Evolutionary conservation across 768 basidiomycete species (phyloP), one percentile per base, ranked within the genome.

Genomic region (Artomyces pyxidatus): DNA sequence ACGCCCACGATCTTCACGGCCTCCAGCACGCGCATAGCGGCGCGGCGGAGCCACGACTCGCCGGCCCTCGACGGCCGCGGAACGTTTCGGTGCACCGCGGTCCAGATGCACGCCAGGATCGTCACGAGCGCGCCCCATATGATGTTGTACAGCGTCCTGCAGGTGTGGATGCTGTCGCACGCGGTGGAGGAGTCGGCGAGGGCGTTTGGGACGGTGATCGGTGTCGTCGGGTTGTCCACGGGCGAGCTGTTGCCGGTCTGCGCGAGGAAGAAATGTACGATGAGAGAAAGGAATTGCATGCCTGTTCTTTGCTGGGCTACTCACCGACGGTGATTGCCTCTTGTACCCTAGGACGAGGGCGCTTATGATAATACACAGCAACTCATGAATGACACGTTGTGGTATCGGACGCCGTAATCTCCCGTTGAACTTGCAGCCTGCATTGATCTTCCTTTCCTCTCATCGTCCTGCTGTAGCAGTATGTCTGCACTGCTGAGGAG

Each of bases 21-120:
- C 32, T 2, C 32, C 3, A 35, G 2, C 12, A 35, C 32, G 11
- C 32, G 11, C 32, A 12, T n/a, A 35, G 17, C 12, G 11, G 11
- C 17, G 32, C 32, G 32, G 11, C 32, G 32, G 32, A 35, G 6
- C 32, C 32, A 35, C 17, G 32, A 35, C 6, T 35, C 12, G 12
- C 17, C 21, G 16, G 46, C 35, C 14, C 57, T 56, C 10, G 60
- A 41, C 3, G 52, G 50, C 28, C 22, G 35, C 2, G 65, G 63
- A 17, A 67, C 55, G 49, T 67, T 64, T 16, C 61, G 63, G 19
- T 67, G 66, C 9, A 64, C 45, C 7, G 58, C 50, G 11, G 55
- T 57, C 66, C 65, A 67, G n/a, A 58, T 59, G 46, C 65, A 67
- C 10, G 55, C 47, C 17, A 67, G 58, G 1, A 65, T 49, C 4